Base-by-base conservation (phyloP, 352 stramenopile genomes). In the Pythium graminicola region DNA sequence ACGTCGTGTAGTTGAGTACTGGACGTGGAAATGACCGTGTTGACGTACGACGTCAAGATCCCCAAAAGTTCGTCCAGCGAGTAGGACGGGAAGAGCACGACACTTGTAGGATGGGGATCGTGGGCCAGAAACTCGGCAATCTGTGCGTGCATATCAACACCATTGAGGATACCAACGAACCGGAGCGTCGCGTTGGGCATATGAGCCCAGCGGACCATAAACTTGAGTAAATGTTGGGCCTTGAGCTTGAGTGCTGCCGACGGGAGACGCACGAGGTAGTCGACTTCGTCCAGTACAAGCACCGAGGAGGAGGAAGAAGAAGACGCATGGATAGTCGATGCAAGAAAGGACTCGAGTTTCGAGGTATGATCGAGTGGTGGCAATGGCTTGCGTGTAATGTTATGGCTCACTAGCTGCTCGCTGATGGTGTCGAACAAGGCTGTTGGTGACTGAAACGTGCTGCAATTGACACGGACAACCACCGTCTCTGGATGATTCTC, bases 111-210 rank as follows among this genome's bases (percentile, higher is more conserved):
- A 16, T 57, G 23, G 9, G 76, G 32, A 5, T 65, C 47, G 17
- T 67, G 59, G 0, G 72, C 49, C 23, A 72, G 55, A 44, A 71
- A 67, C 13, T 39, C 41, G 9, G 51, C 55, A 26, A 88, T 68
- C 28, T 73, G 71, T 14, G 76, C 43, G 52, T 85, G 81, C 78
- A 89, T 85, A 55, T 89, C 78, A 44, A 86, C 55, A 27, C 77
- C 77, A 41, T 89, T 89, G 67, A 89, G 79, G 47, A 89, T 81
- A 13, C 72, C 73, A 41, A 89, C 36, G 36, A 89, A 81, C 49
- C 70, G 71, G 38, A 86, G 45, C 6, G 33, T 33, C 13, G 62
- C 50, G 2, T 72, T 43, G 5, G 69, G 62, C 17, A 71, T 36
- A 31, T 73, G 43, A 3, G 78, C 64, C 78, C 78, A 89, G 7